Evolutionary conservation across 352 stramenopile species (phyloP), one percentile per base, ranked within the genome.

Genomic region (Peronospora belbahrii): DNA sequence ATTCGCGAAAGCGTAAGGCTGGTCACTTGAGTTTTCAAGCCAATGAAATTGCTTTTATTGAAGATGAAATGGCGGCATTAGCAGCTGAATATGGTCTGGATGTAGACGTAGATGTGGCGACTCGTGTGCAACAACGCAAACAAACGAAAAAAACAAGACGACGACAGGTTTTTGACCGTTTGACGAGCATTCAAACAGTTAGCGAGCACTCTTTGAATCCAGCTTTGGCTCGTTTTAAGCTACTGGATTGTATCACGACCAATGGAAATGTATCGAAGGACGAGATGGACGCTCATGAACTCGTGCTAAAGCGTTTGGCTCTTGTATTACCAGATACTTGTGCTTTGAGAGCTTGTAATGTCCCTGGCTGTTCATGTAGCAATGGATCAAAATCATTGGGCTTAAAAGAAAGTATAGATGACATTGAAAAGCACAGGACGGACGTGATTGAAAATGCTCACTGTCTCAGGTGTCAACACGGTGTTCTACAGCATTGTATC

Each of bases 31-130:
- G 77, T 44, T 85, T 91, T 57, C 70, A 87, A 52, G 54, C 65
- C 13, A 62, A 48, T 43, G 76, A 91, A 47, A 86, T 91, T 49
- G 79, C 76, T 45, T 91, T 86, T 62, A 91, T 91, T 32, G 79
- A 91, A 45, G 79, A 91, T 35, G 79, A 91, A 48, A 91, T 91
- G 70, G 76, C 72, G 1, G 77, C 79, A 34, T 63, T 88, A 14
- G 79, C 79, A 10, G 66, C 67, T 40, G 79, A 91, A 64, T 91
- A 88, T 53, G 79, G 79, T 3, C 74, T 91, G 20, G 43, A 75
- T 13, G 60, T 91, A 42, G 76, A 91, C 45, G 42, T 65, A 8
- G 76, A 86, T 31, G 74, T 91, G 20, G 76, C 74, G 3, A 54
- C 55, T 25, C 70, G 71, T 52, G 78, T 91, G 45, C 50, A 56